Evolutionary conservation across 2,329 filamentous ascomycete genomes (phyloP), one percentile per base, ranked within the genome.

Genomic region (Fusarium lyarnte): DNA sequence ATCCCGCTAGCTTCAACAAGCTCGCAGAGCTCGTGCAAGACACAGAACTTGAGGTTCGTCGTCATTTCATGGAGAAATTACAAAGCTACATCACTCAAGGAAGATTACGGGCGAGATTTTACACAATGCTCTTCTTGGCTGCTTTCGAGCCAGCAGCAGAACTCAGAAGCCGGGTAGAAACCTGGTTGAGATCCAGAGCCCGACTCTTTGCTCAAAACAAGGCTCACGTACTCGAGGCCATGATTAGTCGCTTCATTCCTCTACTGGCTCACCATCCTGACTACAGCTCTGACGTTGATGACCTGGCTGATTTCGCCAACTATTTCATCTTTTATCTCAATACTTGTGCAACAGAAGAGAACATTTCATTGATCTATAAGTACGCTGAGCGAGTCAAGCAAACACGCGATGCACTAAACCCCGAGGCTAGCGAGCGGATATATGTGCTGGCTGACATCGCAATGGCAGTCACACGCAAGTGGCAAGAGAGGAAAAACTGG

Each of bases 231-330:
- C 89, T 99, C 84, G 95, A 98, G 81, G 89, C 91, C 27, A 88
- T 92, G 17, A 93, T 98, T 79, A 90, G 93, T 31, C 90, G 96
- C 13, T 87, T 98, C 38, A 86, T 99, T 58, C 96, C 94, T 53
- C 84, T 99, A 46, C 87, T 99, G 46, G 95, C 95, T 9, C 95
- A 98, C 79, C 96, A 99, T 80, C 95, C 95, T 2, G 96, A 99
- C 80, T 98, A 95, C 74, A 90, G 88, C 68, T 80, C 86, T 4
- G 87, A 89, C 10, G 82, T 90, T 5, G 87, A 90, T 19, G 92
- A 94, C 52, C 84, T 98, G 53, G 86, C 91, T 47, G 94, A 97
- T 78, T 95, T 97, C 80, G 91, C 93, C 10, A 91, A 91, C 75
- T 99, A 98, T 80, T 91, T 99, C 64, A 81, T 98, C 45, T 98